Base-by-base conservation (phyloP, 495 filamentous ascomycete species). In the Hapsidospora chrysogenum region DNA sequence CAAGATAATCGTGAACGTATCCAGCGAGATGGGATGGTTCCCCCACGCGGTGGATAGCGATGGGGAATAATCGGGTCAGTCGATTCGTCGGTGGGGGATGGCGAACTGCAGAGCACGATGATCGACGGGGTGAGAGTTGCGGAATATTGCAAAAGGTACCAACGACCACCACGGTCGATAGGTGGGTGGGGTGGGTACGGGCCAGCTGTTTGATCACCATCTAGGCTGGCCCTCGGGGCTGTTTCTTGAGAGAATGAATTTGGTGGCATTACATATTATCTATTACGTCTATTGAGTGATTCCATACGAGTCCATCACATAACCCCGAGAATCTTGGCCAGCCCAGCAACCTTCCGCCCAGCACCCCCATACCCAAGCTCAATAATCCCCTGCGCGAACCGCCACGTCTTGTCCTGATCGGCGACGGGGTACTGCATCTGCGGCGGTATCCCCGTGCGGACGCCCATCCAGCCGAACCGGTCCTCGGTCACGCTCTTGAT, bases 401-500 rank as follows among this genome's bases (percentile, higher is more conserved):
- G 33, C 70, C 77, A 69, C 45, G 61, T 66, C 45, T 56, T 44
- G 40, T 51, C 57, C 37, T 61, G 63, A 29, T 64, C 58, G 3
- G 54, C 46, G 37, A 87, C 77, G 4, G 86, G 87, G 57, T 95
- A 94, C 44, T 78, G 74, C 45, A 92, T 62, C 1, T 76, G 66
- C 19, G 57, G 57, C 10, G 89, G 89, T 35, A 97, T 95, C 5
- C 63, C 56, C 18, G 89, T 97, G 21, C 68, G 59, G 4, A 85
- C 44, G 0, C 70, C 70, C 3, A 70, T 30, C 54, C 61, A 64
- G 3, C 61, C 54, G 51, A 64, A 76, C 19, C 75, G 58, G 63
- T 97, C 89, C 39, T 72, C 65, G 48, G 83, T 92, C 17, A 96
- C 62, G 16, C 80, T 66, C 61, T 96, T 97, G 17, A 74, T 41